Percentiles rank a stretch among this genome's conserved stretches.
These are phyloP conservation scores for Gossypium trilobum DNA, from an alignment of 441 rosid genomes.

Conservation along the genomic window DNA sequence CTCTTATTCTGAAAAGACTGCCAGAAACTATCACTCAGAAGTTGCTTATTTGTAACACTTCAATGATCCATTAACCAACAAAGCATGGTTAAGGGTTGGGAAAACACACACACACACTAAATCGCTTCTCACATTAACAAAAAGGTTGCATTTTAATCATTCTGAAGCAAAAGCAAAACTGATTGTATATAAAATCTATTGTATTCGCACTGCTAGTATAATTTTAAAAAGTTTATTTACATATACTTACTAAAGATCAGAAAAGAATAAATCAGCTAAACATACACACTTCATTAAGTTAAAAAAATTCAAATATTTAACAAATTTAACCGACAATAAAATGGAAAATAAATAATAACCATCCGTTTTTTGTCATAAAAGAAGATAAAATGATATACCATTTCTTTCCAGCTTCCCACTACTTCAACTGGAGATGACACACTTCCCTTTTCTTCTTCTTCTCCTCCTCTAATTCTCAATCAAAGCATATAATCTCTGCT, in stretches of 20 bases:
- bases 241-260: neutral
- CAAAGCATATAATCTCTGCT: neutral
- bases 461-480: slow-evolving; percentile 12
- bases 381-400: slow-evolving; percentile 19
- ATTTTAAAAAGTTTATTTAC: neutral
- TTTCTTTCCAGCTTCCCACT: slow-evolving; percentile 19
- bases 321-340: neutral
- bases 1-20: slow-evolving; percentile 50
- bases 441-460: slow-evolving; percentile 2
- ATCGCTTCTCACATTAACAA: neutral
- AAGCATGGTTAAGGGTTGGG: neutral
- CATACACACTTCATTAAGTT: neutral
- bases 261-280: neutral
- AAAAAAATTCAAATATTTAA: neutral
- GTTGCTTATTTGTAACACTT: neutral
- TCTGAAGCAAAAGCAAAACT: neutral
- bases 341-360: neutral
- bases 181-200: neutral
- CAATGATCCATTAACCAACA: neutral
- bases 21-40: slow-evolving; percentile 12
- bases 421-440: neutral
- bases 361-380: neutral
- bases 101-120: neutral
- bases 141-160: neutral
- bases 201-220: neutral